These are phyloP conservation scores for Amanita inopinata DNA, from an alignment of 768 basidiomycete species.

Conservation along the genomic window DNA sequence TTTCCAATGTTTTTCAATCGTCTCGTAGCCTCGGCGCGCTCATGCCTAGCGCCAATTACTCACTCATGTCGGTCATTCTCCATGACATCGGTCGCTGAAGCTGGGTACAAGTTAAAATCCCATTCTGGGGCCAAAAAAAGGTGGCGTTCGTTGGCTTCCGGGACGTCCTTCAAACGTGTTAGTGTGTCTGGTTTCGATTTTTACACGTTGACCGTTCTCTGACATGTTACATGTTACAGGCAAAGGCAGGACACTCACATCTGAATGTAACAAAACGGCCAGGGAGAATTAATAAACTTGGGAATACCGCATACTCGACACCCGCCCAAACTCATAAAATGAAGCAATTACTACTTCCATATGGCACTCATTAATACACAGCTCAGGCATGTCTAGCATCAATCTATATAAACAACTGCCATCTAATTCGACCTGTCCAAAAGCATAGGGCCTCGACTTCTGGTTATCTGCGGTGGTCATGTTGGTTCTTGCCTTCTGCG, in stretches of 20 bases:
- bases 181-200: conserved; percentile 16
- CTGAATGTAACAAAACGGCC: conserved; percentile 61
- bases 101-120: conserved; percentile 70
- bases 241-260: conserved; percentile 63
- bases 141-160: conserved; percentile 62
- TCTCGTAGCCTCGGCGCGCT: background rate
- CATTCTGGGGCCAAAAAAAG: conserved; percentile 78
- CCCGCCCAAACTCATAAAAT: conserved; percentile 55
- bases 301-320: conserved; percentile 57
- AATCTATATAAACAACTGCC: background rate
- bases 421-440: background rate
- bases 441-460: too few relatives aligned
- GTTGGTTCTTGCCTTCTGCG: too few relatives aligned
- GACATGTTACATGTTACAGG: conserved; percentile 31
- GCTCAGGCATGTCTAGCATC: background rate
- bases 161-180: conserved; percentile 66
- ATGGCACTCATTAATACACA: conserved; percentile 31
- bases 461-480: too few relatives aligned
- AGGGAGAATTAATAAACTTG: conserved; percentile 54
- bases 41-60: background rate
- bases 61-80: conserved; percentile 39
- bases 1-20: conserved; percentile 15
- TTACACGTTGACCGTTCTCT: background rate
- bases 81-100: conserved; percentile 41
- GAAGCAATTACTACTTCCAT: conserved; percentile 60